Percentiles rank a stretch among this genome's conserved stretches.
Evolutionary conservation across 2,329 filamentous ascomycete species (phyloP).

Genomic region (Raffaelea arxii): DNA sequence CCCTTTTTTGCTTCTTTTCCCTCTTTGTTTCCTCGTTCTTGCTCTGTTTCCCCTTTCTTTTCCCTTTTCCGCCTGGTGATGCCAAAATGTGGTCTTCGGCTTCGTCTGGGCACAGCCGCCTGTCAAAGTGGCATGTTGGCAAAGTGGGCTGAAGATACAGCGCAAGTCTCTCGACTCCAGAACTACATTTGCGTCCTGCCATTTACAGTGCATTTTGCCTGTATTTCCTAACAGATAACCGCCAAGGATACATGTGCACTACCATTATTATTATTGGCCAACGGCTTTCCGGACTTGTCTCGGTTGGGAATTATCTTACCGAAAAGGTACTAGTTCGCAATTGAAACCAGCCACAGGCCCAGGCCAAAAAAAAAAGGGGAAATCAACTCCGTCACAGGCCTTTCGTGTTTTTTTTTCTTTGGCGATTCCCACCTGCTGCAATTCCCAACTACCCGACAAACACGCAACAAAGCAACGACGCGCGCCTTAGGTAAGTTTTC

Average conservation of each 20-base stretch:
- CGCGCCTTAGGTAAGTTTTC: constrained; percentile 25
- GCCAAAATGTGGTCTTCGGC: too few species aligned
- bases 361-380: constrained; percentile 4
- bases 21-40: too few species aligned
- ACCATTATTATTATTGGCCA: constrained; percentile 9
- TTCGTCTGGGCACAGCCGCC: too few species aligned
- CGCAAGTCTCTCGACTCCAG: too few species aligned
- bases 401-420: constrained; percentile 1
- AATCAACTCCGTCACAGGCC: neutral
- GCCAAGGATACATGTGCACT: neutral
- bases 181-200: too few species aligned
- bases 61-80: too few species aligned
- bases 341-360: constrained; percentile 10
- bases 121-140: too few species aligned
- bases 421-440: constrained; percentile 9
- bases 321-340: constrained; percentile 3
- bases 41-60: too few species aligned
- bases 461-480: constrained; percentile 11
- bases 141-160: too few species aligned
- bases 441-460: constrained; percentile 7
- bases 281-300: neutral
- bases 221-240: neutral
- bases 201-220: too few species aligned
- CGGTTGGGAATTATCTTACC: constrained; percentile 7
- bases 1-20: too few species aligned